These are phyloP conservation scores for Trichosporon faecale DNA, from an alignment of 1,284 basidiomycete species.

Conservation along the genomic window DNA sequence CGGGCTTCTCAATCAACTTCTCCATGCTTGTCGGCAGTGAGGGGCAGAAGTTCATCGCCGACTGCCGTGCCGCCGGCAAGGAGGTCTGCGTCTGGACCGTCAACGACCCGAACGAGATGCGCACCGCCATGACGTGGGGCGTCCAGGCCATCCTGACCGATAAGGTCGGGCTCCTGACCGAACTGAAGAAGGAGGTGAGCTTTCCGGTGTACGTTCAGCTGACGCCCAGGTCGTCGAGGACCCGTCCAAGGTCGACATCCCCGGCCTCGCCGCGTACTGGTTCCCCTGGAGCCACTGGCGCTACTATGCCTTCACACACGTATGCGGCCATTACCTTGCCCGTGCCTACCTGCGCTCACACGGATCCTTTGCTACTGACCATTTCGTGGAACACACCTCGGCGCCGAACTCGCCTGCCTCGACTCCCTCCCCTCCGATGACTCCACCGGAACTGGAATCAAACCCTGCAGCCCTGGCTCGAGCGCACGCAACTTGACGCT, in stretches of 20 bases:
- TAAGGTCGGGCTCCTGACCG: slow-evolving; percentile 44
- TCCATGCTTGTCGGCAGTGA: slow-evolving; percentile 67
- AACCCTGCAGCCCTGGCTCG: slow-evolving; percentile 34
- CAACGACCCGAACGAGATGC: slow-evolving; percentile 87
- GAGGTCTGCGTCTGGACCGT: slow-evolving; percentile 95
- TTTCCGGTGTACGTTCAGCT: neutral
- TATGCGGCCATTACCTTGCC: slow-evolving; percentile 33
- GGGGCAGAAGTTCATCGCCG: slow-evolving; percentile 65
- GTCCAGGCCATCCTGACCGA: slow-evolving; percentile 92
- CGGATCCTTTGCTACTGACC: slow-evolving; percentile 30
- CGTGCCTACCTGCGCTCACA: slow-evolving; percentile 40
- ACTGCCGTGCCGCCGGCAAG: slow-evolving; percentile 79
- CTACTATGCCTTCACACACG: slow-evolving; percentile 49
- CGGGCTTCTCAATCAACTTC: slow-evolving; percentile 86
- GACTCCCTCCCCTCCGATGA: neutral
- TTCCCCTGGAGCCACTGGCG: slow-evolving; percentile 51
- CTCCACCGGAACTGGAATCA: slow-evolving; percentile 12
- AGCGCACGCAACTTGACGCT: slow-evolving; percentile 44
- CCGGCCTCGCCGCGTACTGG: slow-evolving; percentile 34
- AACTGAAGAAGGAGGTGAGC: slow-evolving; percentile 46
- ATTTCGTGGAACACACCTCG: slow-evolving; percentile 7
- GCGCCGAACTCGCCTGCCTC: slow-evolving; percentile 6
- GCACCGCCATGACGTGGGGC: slow-evolving; percentile 85
- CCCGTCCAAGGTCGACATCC: slow-evolving; percentile 33
- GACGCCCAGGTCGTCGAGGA: slow-evolving; percentile 34